Evolutionary conservation across 2,329 filamentous ascomycete species (phyloP), one percentile per base, ranked within the genome.

Genomic region (Cercospora nicotianae): DNA sequence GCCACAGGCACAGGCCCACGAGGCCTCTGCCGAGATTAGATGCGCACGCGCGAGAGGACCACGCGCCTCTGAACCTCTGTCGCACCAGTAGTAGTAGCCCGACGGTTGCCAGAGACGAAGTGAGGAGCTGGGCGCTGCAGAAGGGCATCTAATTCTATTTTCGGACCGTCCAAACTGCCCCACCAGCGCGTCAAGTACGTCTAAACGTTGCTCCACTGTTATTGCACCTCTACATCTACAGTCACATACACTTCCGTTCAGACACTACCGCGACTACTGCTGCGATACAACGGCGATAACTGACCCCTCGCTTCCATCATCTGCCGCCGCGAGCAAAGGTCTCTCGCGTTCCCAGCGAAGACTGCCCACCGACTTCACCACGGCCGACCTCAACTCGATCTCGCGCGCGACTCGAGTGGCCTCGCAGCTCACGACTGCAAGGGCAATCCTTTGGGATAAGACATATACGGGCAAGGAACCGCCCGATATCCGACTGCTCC

Each of bases 361-460:
- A 59, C 55, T 59, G 55, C 28, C 55, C 55, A 55, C 31, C 61
- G 20, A 48, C 48, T 58, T 58, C 62, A 64, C 62, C 51, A 64
- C 62, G 62, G 62, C 62, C 62, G 62, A 64, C 62, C 62, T 64
- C 51, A 42, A 58, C 26, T 58, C 62, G 18, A 64, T 64, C 53
- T 64, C 62, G 28, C 62, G 62, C 30, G 61, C 61, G 28, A 64
- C 48, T 57, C 61, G 61, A 26, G 33, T 64, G 23, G 36, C 62
- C 30, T 58, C 62, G 18, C 62, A 64, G 53, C 78, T 85, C 70
- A 84, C 81, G 20, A 84, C 83, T 60, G 82, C 83, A n/a, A 77
- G 80, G 70, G 79, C 78, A 67, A 81, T 83, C 68, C 83, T 85
- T 73, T 85, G 82, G 81, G 81, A 85, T 73, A 80, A 81, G 66